phyloP scores from a whole-genome alignment of 805 yeast genomes.

The Wickerhamiella azyma region DNA sequence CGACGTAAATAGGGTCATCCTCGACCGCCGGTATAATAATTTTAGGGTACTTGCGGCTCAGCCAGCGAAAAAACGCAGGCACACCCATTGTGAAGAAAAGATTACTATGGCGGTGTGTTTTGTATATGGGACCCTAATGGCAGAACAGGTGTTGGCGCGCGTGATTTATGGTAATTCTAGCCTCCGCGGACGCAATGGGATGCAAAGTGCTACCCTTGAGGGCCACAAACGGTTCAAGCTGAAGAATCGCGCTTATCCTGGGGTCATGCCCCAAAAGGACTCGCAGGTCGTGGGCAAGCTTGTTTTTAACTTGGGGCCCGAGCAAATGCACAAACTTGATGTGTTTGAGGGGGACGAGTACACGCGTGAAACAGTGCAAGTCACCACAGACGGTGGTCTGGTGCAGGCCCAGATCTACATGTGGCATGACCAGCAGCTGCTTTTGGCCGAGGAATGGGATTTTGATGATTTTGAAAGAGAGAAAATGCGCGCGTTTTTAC shows the following conservation, averaged over 20 bases:
- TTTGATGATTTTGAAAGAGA: neutral
- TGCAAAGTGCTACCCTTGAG: neutral
- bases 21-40: constrained; percentile 83
- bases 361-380: constrained; percentile 10
- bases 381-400: neutral
- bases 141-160: constrained; percentile 16
- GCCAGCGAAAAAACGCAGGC: constrained; percentile 95
- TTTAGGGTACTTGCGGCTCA: constrained; percentile 84
- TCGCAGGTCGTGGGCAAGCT: constrained; percentile 13
- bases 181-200: neutral
- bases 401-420: constrained; percentile 8
- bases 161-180: constrained; percentile 13
- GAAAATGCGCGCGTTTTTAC: neutral
- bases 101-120: constrained; percentile 7
- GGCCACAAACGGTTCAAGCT: constrained; percentile 10
- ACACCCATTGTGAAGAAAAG: constrained; percentile 44
- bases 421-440: constrained; percentile 4
- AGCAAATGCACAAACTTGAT: constrained; percentile 14
- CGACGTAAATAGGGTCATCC: constrained; percentile 38
- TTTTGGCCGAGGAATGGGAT: constrained; percentile 5
- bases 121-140: constrained; percentile 20
- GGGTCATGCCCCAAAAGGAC: constrained; percentile 3
- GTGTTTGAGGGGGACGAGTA: constrained; percentile 20
- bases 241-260: constrained; percentile 17
- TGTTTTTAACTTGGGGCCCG: constrained; percentile 11